Conservation (phyloP, 495 filamentous ascomycete species). For the Trichocladium uniseriatum region DNA sequence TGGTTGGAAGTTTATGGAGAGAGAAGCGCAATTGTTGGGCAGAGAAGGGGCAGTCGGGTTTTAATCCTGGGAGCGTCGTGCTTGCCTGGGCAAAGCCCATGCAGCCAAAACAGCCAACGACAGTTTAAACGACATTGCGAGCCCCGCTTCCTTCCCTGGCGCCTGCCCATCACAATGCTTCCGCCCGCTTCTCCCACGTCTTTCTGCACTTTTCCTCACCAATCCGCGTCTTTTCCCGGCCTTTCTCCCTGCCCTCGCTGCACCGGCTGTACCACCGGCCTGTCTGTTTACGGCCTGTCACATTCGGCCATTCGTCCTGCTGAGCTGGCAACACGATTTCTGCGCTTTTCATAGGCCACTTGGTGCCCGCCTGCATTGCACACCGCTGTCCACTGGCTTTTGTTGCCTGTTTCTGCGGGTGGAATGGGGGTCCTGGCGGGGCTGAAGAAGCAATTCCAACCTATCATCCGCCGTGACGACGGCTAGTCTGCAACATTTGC, state of each 20-base stretch:
- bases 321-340: conserved; percentile 26
- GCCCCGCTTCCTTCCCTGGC: conserved; percentile 14
- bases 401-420: conserved; percentile 20
- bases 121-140: background rate
- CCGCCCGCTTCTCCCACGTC: conserved; percentile 15
- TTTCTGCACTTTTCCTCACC: conserved; percentile 11
- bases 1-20: conserved; percentile 24
- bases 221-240: background rate
- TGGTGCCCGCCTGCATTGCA: conserved; percentile 13
- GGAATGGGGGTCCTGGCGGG: conserved; percentile 17
- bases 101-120: too few species aligned
- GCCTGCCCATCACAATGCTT: conserved; percentile 9
- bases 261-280: background rate
- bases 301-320: conserved; percentile 12
- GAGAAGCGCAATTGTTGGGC: conserved; percentile 37
- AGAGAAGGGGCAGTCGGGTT: conserved; percentile 40
- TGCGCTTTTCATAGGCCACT: conserved; percentile 24
- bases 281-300: conserved; percentile 24
- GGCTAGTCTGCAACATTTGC: conserved; percentile 22
- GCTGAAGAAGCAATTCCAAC: conserved; percentile 17
- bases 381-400: conserved; percentile 19
- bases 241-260: background rate
- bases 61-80: conserved; percentile 28
- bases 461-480: conserved; percentile 24
- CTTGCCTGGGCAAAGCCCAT: background rate